Evolutionary conservation across 495 filamentous ascomycete genomes (phyloP).

Genomic region (Penicillium arizonense): DNA sequence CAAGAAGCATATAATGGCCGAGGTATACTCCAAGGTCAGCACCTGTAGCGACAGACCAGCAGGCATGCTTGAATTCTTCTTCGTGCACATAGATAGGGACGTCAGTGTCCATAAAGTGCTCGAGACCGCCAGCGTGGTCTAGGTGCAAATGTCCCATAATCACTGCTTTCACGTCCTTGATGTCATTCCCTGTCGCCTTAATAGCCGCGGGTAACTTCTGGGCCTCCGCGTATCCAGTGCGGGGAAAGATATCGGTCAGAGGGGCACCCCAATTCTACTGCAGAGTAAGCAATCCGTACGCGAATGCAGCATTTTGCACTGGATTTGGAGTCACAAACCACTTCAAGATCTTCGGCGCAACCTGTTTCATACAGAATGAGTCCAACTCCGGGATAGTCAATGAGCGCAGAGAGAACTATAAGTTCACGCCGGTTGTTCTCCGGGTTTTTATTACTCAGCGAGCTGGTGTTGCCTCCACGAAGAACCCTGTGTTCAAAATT

Average conservation of each 20-base stretch:
- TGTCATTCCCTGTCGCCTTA: slow-evolving; percentile 42
- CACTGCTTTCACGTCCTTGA: slow-evolving; percentile 52
- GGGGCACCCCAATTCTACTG: slow-evolving; percentile 37
- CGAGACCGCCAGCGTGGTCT: slow-evolving; percentile 54
- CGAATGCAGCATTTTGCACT: no score
- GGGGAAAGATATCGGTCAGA: slow-evolving; percentile 45
- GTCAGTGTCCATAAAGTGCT: slow-evolving; percentile 46
- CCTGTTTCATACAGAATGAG: slow-evolving; percentile 54
- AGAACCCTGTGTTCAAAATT: slow-evolving; percentile 18
- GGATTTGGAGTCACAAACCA: no score
- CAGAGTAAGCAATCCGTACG: no score
- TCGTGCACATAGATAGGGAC: slow-evolving; percentile 55
- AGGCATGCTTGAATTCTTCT: slow-evolving; percentile 49
- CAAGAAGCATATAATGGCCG: slow-evolving; percentile 34
- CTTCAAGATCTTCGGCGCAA: slow-evolving; percentile 43
- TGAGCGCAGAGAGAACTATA: slow-evolving; percentile 42
- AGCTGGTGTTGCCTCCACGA: slow-evolving; percentile 26
- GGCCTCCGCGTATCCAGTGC: slow-evolving; percentile 36
- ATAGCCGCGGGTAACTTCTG: slow-evolving; percentile 48
- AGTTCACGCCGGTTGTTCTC: slow-evolving; percentile 41
- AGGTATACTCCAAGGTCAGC: slow-evolving; percentile 47
- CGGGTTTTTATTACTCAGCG: slow-evolving; percentile 22
- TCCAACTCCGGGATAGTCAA: slow-evolving; percentile 50
- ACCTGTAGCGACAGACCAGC: slow-evolving; percentile 43
- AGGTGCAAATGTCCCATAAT: slow-evolving; percentile 55